A percentile compares a stretch with the other conserved stretches of the same genome.
Conservation (phyloP, 495 filamentous ascomycete genomes). For the Podospora pseudoanserina region DNA sequence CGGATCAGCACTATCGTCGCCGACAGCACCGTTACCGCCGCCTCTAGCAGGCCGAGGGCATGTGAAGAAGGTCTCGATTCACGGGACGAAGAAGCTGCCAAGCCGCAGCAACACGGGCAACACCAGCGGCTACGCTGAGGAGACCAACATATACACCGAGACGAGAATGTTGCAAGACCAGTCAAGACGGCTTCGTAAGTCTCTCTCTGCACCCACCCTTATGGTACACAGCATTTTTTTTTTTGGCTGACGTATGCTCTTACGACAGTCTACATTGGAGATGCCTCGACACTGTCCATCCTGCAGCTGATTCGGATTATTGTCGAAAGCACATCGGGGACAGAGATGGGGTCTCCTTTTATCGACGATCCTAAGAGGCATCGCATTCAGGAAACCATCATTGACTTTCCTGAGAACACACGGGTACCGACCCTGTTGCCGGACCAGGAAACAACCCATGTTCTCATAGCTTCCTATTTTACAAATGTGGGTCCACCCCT, state of each 20-base stretch:
- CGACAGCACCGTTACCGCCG: conserved; percentile 19
- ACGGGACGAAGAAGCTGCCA: conserved; percentile 51
- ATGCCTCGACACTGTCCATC: conserved; percentile 69
- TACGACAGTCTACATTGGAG: conserved; percentile 61
- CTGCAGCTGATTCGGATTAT: conserved; percentile 70
- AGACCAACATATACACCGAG: conserved; percentile 54
- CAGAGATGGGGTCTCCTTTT: conserved; percentile 53
- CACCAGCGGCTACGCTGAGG: conserved; percentile 50
- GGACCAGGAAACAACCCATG: conserved; percentile 49
- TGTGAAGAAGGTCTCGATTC: conserved; percentile 21
- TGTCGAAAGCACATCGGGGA: conserved; percentile 61
- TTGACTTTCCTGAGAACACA: conserved; percentile 44
- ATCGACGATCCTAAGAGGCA: conserved; percentile 67
- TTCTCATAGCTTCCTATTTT: conserved; percentile 58
- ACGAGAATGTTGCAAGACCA: conserved; percentile 59
- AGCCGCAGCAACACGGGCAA: conserved; percentile 43
- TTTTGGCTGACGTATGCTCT: background rate
- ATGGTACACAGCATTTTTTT: background rate
- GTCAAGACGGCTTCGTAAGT: conserved; percentile 54
- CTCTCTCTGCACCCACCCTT: background rate
- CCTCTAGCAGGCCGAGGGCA: conserved; percentile 20
- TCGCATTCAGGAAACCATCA: conserved; percentile 61
- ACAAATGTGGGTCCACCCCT: conserved; percentile 47
- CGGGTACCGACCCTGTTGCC: conserved; percentile 51
- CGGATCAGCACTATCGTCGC: conserved; percentile 23